These are phyloP conservation scores for Cyberlindnera mycetangii DNA, from an alignment of 805 yeast species.

Conservation along the genomic window DNA sequence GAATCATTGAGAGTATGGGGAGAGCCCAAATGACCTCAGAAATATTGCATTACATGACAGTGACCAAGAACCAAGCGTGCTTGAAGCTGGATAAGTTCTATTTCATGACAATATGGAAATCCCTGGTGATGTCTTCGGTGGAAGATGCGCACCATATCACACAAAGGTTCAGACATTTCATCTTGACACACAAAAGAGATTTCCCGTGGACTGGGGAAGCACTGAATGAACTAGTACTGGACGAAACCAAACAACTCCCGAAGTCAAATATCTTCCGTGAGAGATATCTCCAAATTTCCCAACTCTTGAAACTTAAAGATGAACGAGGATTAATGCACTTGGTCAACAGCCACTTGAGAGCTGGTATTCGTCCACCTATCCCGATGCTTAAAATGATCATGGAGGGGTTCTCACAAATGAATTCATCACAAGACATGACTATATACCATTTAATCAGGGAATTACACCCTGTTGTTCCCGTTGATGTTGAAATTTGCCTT, in stretches of 20 bases:
- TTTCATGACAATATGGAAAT: constrained; percentile 9
- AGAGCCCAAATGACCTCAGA: constrained; percentile 1
- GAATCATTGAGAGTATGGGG: constrained; percentile 9
- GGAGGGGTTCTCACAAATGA: constrained; percentile 8
- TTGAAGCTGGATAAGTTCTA: constrained; percentile 2
- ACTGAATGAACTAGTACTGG: not conserved
- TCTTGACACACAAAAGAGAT: not conserved
- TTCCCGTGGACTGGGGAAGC: constrained; percentile 8
- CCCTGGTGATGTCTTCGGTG: constrained; percentile 1
- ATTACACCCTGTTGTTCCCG: constrained; percentile 12
- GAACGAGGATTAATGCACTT: constrained; percentile 9
- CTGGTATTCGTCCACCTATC: constrained; percentile 21
- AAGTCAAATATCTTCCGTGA: not conserved
- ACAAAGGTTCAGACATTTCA: constrained; percentile 2
- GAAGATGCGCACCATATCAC: constrained; percentile 5
- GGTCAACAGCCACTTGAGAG: constrained; percentile 17
- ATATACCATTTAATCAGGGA: constrained; percentile 18
- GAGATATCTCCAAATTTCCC: constrained; percentile 2
- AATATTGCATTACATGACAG: constrained; percentile 4
- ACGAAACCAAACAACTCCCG: not conserved
- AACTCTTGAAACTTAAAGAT: not conserved
- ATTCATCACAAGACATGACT: constrained; percentile 12
- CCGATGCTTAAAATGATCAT: constrained; percentile 11
- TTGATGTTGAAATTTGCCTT: constrained; percentile 15
- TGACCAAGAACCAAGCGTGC: not conserved